A percentile compares a stretch with the other conserved stretches of the same genome.
phyloP scores from a whole-genome alignment of 345 rosid species.

The Brassica juncea region DNA sequence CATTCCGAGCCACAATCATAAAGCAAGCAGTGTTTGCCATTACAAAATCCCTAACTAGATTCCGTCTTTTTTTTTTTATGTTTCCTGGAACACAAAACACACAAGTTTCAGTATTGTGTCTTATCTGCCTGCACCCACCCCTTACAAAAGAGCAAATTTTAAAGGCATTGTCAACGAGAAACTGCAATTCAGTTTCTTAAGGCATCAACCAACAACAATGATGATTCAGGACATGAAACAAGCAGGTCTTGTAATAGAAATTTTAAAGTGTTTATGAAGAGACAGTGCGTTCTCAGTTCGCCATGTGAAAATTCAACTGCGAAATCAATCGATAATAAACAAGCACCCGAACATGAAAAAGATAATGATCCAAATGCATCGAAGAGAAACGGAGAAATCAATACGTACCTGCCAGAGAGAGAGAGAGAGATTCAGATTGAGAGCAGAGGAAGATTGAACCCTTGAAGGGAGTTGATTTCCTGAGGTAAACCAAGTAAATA shows the following conservation, averaged over 20 bases:
- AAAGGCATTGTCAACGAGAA: not conserved
- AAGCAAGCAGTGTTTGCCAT: conserved; percentile 95
- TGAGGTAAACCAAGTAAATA: not conserved
- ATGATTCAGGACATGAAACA: not conserved
- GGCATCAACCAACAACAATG: not conserved
- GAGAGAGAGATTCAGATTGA: not conserved
- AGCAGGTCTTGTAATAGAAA: not conserved
- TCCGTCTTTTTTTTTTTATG: not conserved
- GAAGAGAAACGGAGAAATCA: not conserved
- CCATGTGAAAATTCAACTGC: not conserved
- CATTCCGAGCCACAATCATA: conserved; percentile 83
- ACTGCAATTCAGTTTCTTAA: not conserved
- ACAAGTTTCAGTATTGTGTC: not conserved
- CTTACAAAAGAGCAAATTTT: not conserved
- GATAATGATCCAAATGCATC: not conserved
- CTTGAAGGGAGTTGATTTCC: not conserved
- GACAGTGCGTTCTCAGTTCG: not conserved
- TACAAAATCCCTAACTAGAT: not conserved
- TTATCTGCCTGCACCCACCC: no score
- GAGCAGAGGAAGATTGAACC: not conserved
- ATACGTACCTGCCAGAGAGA: not conserved
- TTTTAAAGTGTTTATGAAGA: not conserved
- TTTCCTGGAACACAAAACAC: not conserved
- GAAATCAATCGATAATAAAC: not conserved
- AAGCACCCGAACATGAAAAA: not conserved